Evolutionary conservation across 2,329 filamentous ascomycete species (phyloP), one percentile per base, ranked within the genome.

Genomic region (Colletotrichum australisinense): DNA sequence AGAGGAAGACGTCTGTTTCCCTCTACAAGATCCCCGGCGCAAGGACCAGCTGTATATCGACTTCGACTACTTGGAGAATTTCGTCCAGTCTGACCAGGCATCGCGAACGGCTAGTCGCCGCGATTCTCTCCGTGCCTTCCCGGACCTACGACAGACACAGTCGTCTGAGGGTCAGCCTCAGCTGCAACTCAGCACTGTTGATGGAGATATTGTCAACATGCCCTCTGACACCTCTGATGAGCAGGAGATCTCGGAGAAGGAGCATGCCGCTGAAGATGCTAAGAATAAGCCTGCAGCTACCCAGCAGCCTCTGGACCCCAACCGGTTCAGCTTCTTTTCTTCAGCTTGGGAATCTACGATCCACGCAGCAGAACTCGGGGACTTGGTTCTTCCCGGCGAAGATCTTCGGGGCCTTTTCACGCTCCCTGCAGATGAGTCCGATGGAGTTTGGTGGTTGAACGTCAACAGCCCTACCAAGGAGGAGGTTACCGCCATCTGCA

Each of bases 371-470:
- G 95, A 97, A 77, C 90, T 99, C 75, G 95, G 94, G 24, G 96
- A 95, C 78, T 89, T 98, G 9, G 90, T 98, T 5, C 91, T 98
- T 70, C 95, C 95, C 2, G 96, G 95, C 9, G 97, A 98, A 81
- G 93, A 93, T 71, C 93, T 98, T 78, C 93, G 94, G 38, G 95
- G 95, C 69, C 90, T 99, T 12, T 99, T 99, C 80, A 86, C 87
- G 38, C 85, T 92, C 42, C 91, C 91, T 7, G 91, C 88, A 65
- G 88, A 88, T 35, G 90, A 91, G 74, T 83, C 85, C 2, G 88
- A 95, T 77, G 96, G 96, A 78, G 95, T 98, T n/a, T 99, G 96
- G 95, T 99, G 97, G 97, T 88, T 99, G 63, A 97, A 99, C 79
- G 93, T 98, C 81, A 93, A 96, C 81, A 95, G 94, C 77, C 95